Conservation (phyloP, 2,329 filamentous ascomycete species). For the Lecanosticta acicola region DNA sequence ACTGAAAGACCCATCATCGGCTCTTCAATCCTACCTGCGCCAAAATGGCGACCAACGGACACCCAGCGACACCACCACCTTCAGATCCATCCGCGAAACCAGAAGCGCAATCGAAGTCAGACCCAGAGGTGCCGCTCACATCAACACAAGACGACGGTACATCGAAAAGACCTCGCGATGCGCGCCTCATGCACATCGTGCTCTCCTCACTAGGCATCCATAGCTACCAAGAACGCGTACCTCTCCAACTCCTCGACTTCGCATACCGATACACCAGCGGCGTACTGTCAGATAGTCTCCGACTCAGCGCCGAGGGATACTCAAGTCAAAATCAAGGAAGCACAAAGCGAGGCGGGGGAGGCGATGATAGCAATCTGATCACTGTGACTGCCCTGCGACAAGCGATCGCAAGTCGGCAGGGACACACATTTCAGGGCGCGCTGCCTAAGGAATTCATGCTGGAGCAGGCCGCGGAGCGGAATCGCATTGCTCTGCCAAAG, state of each 20-base stretch:
- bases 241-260: slow-evolving; percentile 77
- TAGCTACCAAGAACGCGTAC: slow-evolving; percentile 75
- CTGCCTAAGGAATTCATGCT: slow-evolving; percentile 69
- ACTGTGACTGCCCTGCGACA: slow-evolving; percentile 63
- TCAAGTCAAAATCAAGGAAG: slow-evolving; percentile 32
- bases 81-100: slow-evolving; percentile 21
- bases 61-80: slow-evolving; percentile 28
- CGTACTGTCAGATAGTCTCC: slow-evolving; percentile 64
- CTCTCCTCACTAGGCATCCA: slow-evolving; percentile 73
- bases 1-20: too few relatives aligned
- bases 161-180: slow-evolving; percentile 63
- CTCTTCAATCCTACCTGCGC: not conserved
- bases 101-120: slow-evolving; percentile 12
- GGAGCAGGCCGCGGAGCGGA: slow-evolving; percentile 66
- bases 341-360: slow-evolving; percentile 24
- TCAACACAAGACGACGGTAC: slow-evolving; percentile 32
- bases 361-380: slow-evolving; percentile 47
- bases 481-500: slow-evolving; percentile 57
- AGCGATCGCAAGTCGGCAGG: slow-evolving; percentile 63
- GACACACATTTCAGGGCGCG: slow-evolving; percentile 62
- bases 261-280: slow-evolving; percentile 74
- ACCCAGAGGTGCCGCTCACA: slow-evolving; percentile 28
- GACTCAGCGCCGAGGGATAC: slow-evolving; percentile 65
- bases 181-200: slow-evolving; percentile 72
- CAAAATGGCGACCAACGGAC: slow-evolving; percentile 25